Conservation (phyloP, 2,329 filamentous ascomycete genomes). For the Pseudocercospora musae region DNA sequence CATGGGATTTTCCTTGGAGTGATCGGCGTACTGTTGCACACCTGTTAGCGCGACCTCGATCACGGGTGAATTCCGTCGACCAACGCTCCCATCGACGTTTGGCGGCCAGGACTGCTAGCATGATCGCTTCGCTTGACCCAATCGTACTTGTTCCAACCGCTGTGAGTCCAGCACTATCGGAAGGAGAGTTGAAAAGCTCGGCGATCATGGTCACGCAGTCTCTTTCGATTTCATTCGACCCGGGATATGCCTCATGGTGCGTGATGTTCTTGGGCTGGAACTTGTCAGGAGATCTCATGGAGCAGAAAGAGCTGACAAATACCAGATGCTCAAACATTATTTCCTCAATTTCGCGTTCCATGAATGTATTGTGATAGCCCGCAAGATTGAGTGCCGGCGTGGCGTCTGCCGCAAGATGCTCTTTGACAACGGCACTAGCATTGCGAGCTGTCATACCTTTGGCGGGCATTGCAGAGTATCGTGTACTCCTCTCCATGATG, state of each 20-base stretch:
- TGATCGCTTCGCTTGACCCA: not conserved
- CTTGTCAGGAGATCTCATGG: not conserved
- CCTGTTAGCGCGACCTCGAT: not conserved
- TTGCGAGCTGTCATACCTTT: not conserved
- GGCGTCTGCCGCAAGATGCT: not conserved
- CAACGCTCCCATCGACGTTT: not conserved
- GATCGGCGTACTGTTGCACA: too few species aligned
- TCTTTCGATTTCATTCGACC: not conserved
- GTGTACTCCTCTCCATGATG: not conserved
- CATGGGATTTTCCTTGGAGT: too few species aligned
- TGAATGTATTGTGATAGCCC: not conserved
- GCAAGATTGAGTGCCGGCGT: not conserved
- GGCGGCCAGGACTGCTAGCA: not conserved
- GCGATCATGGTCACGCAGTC: not conserved
- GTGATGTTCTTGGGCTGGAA: not conserved
- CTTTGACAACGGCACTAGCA: not conserved
- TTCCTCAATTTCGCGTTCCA: not conserved
- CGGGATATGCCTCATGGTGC: not conserved
- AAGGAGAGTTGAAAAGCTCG: not conserved
- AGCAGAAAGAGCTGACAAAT: not conserved
- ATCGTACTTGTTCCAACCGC: not conserved
- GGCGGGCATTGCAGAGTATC: not conserved
- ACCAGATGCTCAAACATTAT: not conserved
- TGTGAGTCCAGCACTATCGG: not conserved
- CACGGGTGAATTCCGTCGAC: not conserved